These are phyloP conservation scores for Candida krabiensis DNA, from an alignment of 805 yeast genomes.

Conservation along the genomic window DNA sequence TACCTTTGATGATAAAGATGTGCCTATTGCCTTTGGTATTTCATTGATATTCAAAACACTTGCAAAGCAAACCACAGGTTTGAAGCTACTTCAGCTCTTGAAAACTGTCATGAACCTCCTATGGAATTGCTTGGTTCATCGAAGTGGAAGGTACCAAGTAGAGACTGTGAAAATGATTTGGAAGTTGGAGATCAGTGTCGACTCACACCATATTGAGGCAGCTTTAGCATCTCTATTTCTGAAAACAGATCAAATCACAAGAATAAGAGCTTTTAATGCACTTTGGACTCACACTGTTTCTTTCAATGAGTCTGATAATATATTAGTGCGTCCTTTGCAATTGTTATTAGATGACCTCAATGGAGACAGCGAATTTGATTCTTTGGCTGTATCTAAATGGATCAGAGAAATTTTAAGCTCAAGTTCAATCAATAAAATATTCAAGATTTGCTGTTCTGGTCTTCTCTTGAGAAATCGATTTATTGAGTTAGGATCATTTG, in stretches of 20 bases:
- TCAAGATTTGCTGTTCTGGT: slow-evolving; percentile 56
- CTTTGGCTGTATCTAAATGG: slow-evolving; percentile 48
- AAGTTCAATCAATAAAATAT: slow-evolving; percentile 61
- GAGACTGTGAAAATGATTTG: slow-evolving; percentile 69
- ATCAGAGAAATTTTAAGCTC: slow-evolving; percentile 41
- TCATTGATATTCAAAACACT: slow-evolving; percentile 41
- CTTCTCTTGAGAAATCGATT: slow-evolving; percentile 44
- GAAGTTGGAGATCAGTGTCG: slow-evolving; percentile 54
- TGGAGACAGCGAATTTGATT: slow-evolving; percentile 42
- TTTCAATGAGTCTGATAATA: slow-evolving; percentile 46
- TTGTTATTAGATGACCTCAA: slow-evolving; percentile 64
- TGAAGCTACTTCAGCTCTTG: slow-evolving; percentile 39
- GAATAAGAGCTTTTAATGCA: slow-evolving; percentile 56
- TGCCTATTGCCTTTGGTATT: slow-evolving; percentile 43
- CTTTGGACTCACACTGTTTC: slow-evolving; percentile 72
- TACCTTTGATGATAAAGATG: slow-evolving; percentile 12
- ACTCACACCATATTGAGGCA: slow-evolving; percentile 65
- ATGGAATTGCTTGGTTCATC: slow-evolving; percentile 55
- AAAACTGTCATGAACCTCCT: slow-evolving; percentile 43
- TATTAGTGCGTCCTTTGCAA: slow-evolving; percentile 64
- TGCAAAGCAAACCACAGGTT: slow-evolving; percentile 27
- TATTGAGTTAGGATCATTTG: slow-evolving; percentile 28
- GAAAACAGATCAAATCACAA: slow-evolving; percentile 36
- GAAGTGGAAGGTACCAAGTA: slow-evolving; percentile 59
- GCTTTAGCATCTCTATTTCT: slow-evolving; percentile 60